A percentile compares a stretch with the other conserved stretches of the same genome.
phyloP scores from a whole-genome alignment of 805 yeast species.

The Scheffersomyces stipitis region DNA sequence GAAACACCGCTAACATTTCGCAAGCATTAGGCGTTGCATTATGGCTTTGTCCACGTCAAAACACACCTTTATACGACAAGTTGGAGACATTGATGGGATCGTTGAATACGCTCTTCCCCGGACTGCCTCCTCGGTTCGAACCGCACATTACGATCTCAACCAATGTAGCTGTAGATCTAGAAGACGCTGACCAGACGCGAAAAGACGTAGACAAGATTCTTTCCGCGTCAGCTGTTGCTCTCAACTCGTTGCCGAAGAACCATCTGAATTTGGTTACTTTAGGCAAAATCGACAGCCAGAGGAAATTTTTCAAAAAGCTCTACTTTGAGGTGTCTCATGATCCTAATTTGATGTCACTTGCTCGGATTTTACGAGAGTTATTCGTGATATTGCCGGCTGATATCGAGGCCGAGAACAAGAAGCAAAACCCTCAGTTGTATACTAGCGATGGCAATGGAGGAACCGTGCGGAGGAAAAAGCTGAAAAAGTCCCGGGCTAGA shows the following conservation, averaged over 20 bases:
- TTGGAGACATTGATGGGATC: slow-evolving; percentile 62
- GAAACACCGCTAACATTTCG: too few relatives aligned
- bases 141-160: slow-evolving; percentile 80
- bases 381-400: slow-evolving; percentile 48
- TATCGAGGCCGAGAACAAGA: slow-evolving; percentile 34
- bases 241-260: slow-evolving; percentile 38
- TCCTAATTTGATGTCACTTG: slow-evolving; percentile 51
- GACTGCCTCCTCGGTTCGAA: slow-evolving; percentile 60
- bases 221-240: slow-evolving; percentile 58
- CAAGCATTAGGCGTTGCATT: slow-evolving; percentile 61
- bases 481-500: slow-evolving; percentile 16
- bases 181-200: slow-evolving; percentile 35
- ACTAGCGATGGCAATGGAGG: slow-evolving; percentile 33
- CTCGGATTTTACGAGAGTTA: slow-evolving; percentile 56
- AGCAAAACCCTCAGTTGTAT: slow-evolving; percentile 39
- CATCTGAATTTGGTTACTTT: slow-evolving; percentile 41
- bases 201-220: slow-evolving; percentile 61
- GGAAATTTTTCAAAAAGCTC: slow-evolving; percentile 52
- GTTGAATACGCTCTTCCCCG: slow-evolving; percentile 68
- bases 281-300: slow-evolving; percentile 46
- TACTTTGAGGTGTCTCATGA: slow-evolving; percentile 47
- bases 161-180: slow-evolving; percentile 47
- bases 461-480: slow-evolving; percentile 25
- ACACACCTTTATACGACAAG: slow-evolving; percentile 54
- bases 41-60: slow-evolving; percentile 72